phyloP scores from a whole-genome alignment of 1,284 basidiomycete species.

The Ceratobasidium sp. region DNA sequence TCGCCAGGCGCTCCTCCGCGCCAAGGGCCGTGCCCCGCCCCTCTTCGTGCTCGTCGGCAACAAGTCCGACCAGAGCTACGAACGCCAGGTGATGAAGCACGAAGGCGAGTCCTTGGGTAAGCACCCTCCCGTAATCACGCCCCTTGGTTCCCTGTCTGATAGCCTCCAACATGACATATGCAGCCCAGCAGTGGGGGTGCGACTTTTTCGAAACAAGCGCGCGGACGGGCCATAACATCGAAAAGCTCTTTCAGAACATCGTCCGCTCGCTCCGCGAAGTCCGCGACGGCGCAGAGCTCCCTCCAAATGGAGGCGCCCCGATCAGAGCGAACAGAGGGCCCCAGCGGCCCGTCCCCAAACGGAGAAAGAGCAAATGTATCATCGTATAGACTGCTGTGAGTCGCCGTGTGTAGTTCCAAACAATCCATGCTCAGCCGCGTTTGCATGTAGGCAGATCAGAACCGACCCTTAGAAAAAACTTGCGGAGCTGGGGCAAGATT shows the following conservation, averaged over 20 bases:
- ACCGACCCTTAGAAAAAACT: conserved; percentile 43
- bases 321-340: conserved; percentile 24
- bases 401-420: neutral
- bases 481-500: conserved; percentile 36
- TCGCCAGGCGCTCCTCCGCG: conserved; percentile 41
- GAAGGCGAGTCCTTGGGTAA: conserved; percentile 41
- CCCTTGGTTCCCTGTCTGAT: conserved; percentile 20
- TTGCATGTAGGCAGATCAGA: conserved; percentile 36
- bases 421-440: conserved; percentile 25
- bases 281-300: conserved; percentile 41
- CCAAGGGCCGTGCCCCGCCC: conserved; percentile 32
- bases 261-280: conserved; percentile 41
- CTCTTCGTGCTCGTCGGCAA: conserved; percentile 47
- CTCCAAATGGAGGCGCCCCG: conserved; percentile 30
- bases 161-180: conserved; percentile 20
- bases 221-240: conserved; percentile 46
- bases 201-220: conserved; percentile 46
- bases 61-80: conserved; percentile 46
- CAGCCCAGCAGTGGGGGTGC: conserved; percentile 44
- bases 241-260: conserved; percentile 37
- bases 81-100: conserved; percentile 44
- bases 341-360: conserved; percentile 14
- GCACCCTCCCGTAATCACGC: neutral
- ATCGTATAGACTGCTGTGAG: conserved; percentile 35
- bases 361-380: conserved; percentile 37